phyloP scores from a whole-genome alignment of 345 rosid species.

The Dovyalis caffra region DNA sequence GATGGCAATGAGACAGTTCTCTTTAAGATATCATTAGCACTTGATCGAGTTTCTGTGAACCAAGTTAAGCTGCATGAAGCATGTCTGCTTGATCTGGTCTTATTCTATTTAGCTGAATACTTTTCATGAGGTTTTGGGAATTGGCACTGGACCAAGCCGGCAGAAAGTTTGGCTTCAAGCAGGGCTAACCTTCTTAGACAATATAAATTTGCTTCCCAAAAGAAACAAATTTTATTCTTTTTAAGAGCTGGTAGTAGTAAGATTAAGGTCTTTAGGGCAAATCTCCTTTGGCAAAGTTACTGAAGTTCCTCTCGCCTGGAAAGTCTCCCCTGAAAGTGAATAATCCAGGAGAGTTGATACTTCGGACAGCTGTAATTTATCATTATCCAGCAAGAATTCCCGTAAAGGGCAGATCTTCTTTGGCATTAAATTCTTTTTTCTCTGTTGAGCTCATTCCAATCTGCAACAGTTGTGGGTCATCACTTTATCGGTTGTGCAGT shows the following conservation, averaged over 20 bases:
- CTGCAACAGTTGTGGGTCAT: slow-evolving; percentile 15
- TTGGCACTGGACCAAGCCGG: slow-evolving; percentile 14
- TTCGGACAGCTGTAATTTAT: neutral
- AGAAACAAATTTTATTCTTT: slow-evolving; percentile 17
- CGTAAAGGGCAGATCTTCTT: slow-evolving; percentile 25
- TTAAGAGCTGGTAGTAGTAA: neutral
- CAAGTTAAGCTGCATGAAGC: slow-evolving; percentile 20
- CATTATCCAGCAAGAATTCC: slow-evolving; percentile 22
- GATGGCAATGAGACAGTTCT: neutral
- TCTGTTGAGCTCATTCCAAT: slow-evolving; percentile 5
- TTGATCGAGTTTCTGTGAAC: no score
- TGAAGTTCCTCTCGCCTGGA: slow-evolving; percentile 20
- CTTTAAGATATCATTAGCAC: slow-evolving; percentile 3
- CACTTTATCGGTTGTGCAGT: slow-evolving; percentile 15
- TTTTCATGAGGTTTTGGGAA: slow-evolving; percentile 16
- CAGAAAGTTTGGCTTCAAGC: slow-evolving; percentile 19
- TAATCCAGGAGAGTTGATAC: slow-evolving; percentile 24
- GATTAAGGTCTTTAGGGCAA: slow-evolving; percentile 40
- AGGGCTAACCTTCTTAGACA: slow-evolving; percentile 59
- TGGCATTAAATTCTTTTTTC: slow-evolving; percentile 4
- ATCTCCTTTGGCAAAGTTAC: slow-evolving; percentile 54
- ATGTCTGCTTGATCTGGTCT: slow-evolving; percentile 26
- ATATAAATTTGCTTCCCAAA: slow-evolving; percentile 18
- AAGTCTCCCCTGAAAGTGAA: slow-evolving; percentile 26
- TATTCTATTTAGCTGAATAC: slow-evolving; percentile 6